Percentiles rank a stretch among this genome's conserved stretches.
phyloP scores from a whole-genome alignment of 1,284 basidiomycete species.

The Trametes pubescens region DNA sequence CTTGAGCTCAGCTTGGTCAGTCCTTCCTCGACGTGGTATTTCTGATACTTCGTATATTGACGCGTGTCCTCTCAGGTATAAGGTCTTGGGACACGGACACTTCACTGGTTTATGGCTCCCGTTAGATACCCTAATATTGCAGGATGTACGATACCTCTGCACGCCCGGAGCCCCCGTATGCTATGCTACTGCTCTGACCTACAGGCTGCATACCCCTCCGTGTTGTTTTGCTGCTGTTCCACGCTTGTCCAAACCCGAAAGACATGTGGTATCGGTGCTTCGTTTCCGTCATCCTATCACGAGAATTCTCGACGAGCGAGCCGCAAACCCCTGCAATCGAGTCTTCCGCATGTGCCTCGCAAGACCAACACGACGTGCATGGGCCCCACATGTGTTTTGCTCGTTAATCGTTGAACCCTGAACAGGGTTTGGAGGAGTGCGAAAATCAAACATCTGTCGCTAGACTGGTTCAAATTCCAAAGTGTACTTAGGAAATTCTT shows the following conservation, averaged over 20 bases:
- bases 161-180: neutral
- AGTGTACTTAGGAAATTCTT: too few relatives aligned
- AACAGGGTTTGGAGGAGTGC: too few relatives aligned
- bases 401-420: too few relatives aligned
- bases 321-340: neutral
- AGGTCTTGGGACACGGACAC: conserved; percentile 9
- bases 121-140: conserved; percentile 33
- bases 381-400: too few relatives aligned
- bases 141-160: conserved; percentile 32
- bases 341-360: too few relatives aligned
- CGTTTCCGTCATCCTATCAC: neutral
- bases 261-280: neutral
- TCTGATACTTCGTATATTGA: neutral
- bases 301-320: neutral
- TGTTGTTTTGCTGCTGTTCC: too few relatives aligned
- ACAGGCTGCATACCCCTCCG: too few relatives aligned
- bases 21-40: conserved; percentile 30
- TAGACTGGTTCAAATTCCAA: too few relatives aligned
- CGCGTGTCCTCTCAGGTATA: conserved; percentile 22
- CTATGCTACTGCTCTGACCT: neutral
- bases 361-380: too few relatives aligned
- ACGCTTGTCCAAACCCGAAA: neutral
- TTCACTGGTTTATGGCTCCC: conserved; percentile 17
- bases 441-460: too few relatives aligned
- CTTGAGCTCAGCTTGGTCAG: conserved; percentile 93